phyloP scores from a whole-genome alignment of 208 protist genomes.

The Acanthamoeba triangularis region DNA sequence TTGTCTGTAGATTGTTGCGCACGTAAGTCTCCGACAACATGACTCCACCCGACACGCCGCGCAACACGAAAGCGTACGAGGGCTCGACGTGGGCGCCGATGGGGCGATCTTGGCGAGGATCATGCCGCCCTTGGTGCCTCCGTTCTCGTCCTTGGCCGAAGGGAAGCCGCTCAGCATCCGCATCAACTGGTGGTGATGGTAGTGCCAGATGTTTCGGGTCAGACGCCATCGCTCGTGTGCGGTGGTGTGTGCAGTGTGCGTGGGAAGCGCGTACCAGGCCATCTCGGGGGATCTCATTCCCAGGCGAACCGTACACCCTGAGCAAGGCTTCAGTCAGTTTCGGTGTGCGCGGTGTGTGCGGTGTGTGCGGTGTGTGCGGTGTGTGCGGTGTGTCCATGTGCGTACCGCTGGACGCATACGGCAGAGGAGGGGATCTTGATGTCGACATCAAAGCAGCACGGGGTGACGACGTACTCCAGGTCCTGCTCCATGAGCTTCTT shows the following conservation, averaged over 20 bases:
- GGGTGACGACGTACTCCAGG: neutral
- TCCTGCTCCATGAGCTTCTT: neutral
- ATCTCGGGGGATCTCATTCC: neutral
- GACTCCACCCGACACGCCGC: no score
- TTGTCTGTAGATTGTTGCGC: neutral
- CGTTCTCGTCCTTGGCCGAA: neutral
- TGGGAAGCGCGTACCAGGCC: neutral
- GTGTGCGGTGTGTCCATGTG: no score
- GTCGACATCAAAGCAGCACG: neutral
- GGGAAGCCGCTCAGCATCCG: neutral
- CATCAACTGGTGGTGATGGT: neutral
- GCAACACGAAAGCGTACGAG: no score
- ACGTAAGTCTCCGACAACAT: no score
- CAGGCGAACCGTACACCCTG: neutral
- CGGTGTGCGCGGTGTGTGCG: no score
- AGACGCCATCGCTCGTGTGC: no score
- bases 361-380: no score
- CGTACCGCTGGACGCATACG: neutral
- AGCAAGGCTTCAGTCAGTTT: neutral
- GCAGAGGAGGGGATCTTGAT: neutral
- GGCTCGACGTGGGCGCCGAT: neutral
- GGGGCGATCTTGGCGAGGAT: neutral
- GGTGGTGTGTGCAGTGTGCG: no score
- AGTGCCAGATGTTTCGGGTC: no score
- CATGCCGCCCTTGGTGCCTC: neutral